Conservation (phyloP, 2,329 filamentous ascomycete genomes). For the Aspergillus novoparasiticus region DNA sequence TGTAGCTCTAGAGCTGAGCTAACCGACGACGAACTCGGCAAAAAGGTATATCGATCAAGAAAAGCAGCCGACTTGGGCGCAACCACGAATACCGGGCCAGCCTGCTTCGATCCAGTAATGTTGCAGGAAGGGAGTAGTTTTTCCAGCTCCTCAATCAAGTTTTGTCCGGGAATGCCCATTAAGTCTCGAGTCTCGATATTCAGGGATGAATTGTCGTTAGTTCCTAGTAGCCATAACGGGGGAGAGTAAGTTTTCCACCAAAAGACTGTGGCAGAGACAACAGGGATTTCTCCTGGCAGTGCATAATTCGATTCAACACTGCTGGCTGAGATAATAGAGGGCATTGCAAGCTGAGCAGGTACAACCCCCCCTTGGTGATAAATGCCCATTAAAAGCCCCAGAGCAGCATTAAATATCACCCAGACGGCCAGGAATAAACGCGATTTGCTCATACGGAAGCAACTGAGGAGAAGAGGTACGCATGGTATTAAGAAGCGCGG, state of each 20-base stretch:
- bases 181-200: constrained; percentile 48
- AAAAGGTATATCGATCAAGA: constrained; percentile 40
- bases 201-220: constrained; percentile 30
- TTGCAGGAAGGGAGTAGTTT: constrained; percentile 34
- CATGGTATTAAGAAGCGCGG: constrained; percentile 55
- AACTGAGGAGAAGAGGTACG: constrained; percentile 54
- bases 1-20: constrained; percentile 35
- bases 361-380: constrained; percentile 58
- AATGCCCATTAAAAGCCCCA: constrained; percentile 54
- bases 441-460: constrained; percentile 45
- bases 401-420: constrained; percentile 52
- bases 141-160: constrained; percentile 44
- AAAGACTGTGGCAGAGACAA: constrained; percentile 42
- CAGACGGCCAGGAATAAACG: constrained; percentile 48
- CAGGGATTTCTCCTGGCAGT: constrained; percentile 10
- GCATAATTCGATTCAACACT: constrained; percentile 12
- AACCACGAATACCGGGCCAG: constrained; percentile 43
- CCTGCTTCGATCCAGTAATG: neutral
- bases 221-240: constrained; percentile 53
- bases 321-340: constrained; percentile 37
- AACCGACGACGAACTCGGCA: constrained; percentile 13
- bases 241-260: constrained; percentile 61
- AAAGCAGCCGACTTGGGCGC: constrained; percentile 49
- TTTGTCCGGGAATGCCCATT: constrained; percentile 50
- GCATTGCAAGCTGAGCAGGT: constrained; percentile 52